Evolutionary conservation across 106 monocot species (phyloP), one percentile per base, ranked within the genome.

Genomic region (Allium cepa): DNA sequence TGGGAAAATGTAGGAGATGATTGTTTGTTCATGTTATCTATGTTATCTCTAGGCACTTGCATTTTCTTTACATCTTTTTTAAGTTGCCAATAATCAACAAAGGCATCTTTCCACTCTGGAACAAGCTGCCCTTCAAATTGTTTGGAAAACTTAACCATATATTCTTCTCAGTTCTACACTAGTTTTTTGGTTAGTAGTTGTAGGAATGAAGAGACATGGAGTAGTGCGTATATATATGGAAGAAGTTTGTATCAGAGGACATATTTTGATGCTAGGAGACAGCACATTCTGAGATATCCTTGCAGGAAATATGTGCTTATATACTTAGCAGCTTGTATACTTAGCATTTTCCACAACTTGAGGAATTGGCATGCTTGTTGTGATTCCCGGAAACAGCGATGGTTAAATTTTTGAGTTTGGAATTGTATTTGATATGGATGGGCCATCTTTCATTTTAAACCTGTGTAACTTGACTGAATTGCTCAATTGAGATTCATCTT

Each of bases 101-200:
- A 99, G 45, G 99, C 99, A 36, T 99, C 87, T 84, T 93, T 99
- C 99, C 99, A 99, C 56, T 99, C 99, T 15, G 99, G 99, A 52
- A 99, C 90, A 17, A 99, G 79, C 77, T 93, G 93, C 28, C 83
- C 99, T 67, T 93, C 90, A 72, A 93, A 93, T 66, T 99, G 99
- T 78, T 99, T 99, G 9, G 93, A 93, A 55, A 99, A 99, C 87
- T 99, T 99, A 69, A 99, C 93, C 99, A 93, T 93, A 10, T 62
- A 53, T 59, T 45, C 49, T 69, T 47, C 49, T 63, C 17, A 17
- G 45, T 1, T 26, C 36, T 36, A 36, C 36, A 36, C 36, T 36
- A 36, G 36, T 36, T 36, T 36, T 16, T 50, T 49, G 49, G 11
- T 45, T 71, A 8, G 55, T 53, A 46, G 59, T 84, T 63, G 59